phyloP scores from a whole-genome alignment of 768 basidiomycete genomes.

The Gyrodon lividus region DNA sequence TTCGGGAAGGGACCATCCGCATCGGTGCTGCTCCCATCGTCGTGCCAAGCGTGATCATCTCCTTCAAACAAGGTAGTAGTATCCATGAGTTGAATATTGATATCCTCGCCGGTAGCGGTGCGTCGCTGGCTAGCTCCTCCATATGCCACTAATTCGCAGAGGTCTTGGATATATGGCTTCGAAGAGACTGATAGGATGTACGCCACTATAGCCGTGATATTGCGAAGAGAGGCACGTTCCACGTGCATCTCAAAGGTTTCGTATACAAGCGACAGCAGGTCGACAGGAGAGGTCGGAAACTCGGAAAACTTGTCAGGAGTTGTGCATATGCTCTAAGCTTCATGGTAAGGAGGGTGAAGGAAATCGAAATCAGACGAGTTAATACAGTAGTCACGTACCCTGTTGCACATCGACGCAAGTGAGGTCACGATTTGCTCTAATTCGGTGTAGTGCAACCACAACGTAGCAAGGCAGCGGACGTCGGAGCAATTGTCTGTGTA shows the following conservation, averaged over 20 bases:
- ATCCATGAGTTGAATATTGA: slow-evolving; percentile 14
- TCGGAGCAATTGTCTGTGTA: slow-evolving; percentile 17
- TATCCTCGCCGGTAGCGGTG: slow-evolving; percentile 15
- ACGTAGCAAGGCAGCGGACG: slow-evolving; percentile 34
- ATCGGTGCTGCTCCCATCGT: slow-evolving; percentile 39
- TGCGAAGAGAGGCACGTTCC: slow-evolving; percentile 48
- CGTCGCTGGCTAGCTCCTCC: slow-evolving; percentile 29
- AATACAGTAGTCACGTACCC: slow-evolving; percentile 42
- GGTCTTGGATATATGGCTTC: slow-evolving; percentile 54
- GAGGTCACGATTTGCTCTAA: slow-evolving; percentile 51
- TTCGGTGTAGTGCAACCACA: slow-evolving; percentile 51
- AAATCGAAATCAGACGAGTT: not conserved
- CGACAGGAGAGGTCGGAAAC: slow-evolving; percentile 45
- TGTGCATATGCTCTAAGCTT: slow-evolving; percentile 26
- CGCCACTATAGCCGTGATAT: slow-evolving; percentile 56
- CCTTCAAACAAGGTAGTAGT: slow-evolving; percentile 22
- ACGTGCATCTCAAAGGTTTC: slow-evolving; percentile 51
- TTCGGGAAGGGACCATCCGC: slow-evolving; percentile 51
- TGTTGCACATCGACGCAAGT: slow-evolving; percentile 55
- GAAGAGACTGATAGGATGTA: slow-evolving; percentile 68
- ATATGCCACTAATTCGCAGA: slow-evolving; percentile 63
- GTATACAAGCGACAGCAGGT: slow-evolving; percentile 63
- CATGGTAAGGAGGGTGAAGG: slow-evolving; percentile 2
- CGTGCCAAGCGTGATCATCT: slow-evolving; percentile 38
- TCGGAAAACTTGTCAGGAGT: slow-evolving; percentile 40